A percentile compares a stretch with the other conserved stretches of the same genome.
These are phyloP conservation scores for Colletotrichum sp. DNA, from an alignment of 2,329 filamentous ascomycete species.

Conservation along the genomic window DNA sequence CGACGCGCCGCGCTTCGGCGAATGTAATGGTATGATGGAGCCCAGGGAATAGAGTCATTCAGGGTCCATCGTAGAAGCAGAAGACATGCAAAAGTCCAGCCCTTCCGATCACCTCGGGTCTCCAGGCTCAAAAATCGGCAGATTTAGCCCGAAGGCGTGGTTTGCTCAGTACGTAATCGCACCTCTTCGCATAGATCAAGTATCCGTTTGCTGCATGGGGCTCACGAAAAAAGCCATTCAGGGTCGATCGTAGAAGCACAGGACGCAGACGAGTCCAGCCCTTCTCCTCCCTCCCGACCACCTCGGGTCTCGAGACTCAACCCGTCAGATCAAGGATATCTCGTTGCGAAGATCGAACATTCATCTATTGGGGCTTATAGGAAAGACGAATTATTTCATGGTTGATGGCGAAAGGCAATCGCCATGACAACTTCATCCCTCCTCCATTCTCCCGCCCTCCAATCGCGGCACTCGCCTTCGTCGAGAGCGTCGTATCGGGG, in stretches of 20 bases:
- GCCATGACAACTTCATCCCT: too few relatives aligned
- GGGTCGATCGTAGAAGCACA: background rate
- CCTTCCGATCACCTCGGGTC: background rate
- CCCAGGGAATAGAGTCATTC: background rate
- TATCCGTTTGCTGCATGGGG: background rate
- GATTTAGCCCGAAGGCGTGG: background rate
- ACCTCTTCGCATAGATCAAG: background rate
- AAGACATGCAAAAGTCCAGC: background rate
- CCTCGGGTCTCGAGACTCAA: background rate
- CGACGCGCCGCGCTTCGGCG: background rate
- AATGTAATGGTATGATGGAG: background rate
- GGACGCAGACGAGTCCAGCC: background rate
- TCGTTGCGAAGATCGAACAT: too few relatives aligned
- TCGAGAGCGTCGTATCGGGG: background rate
- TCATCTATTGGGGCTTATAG: too few relatives aligned
- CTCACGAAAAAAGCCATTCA: background rate
- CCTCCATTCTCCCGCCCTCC: background rate
- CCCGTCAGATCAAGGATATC: background rate
- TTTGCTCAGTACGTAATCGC: background rate
- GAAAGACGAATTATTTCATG: too few relatives aligned
- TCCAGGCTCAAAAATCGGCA: background rate
- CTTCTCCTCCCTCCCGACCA: background rate
- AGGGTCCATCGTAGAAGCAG: background rate
- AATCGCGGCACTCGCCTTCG: background rate
- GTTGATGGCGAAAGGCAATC: too few relatives aligned